Conservation (phyloP, 2,329 filamentous ascomycete genomes). For the Curvularia sp. region DNA sequence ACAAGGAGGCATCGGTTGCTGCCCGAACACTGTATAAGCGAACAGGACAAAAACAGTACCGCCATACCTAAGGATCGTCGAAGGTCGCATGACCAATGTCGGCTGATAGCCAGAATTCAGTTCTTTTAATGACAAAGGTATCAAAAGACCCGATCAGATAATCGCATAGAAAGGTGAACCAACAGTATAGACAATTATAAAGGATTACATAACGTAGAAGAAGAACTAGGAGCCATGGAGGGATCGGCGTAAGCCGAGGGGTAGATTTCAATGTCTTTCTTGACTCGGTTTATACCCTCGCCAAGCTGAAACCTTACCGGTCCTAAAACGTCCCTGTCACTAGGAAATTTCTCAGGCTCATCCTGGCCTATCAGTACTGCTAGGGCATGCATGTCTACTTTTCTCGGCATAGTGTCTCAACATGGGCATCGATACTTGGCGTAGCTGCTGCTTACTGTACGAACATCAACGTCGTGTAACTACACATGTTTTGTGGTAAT, state of each 20-base stretch:
- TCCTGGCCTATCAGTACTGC: background rate
- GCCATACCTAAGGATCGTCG: background rate
- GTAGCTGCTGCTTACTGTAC: background rate
- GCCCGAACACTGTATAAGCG: background rate
- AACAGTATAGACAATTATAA: background rate
- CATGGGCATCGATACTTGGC: background rate
- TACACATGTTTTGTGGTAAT: too few relatives aligned
- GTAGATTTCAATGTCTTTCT: background rate
- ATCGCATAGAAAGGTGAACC: too few relatives aligned
- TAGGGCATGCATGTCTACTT: background rate
- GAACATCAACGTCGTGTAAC: background rate
- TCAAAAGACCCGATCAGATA: background rate
- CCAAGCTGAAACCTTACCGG: background rate
- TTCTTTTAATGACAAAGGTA: background rate
- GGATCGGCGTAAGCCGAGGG: background rate
- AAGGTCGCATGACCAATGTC: background rate
- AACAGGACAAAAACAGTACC: background rate
- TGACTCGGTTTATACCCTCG: background rate
- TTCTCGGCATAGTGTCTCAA: background rate
- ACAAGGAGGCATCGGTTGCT: slow-evolving; percentile 12
- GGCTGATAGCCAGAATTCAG: background rate
- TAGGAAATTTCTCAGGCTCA: background rate
- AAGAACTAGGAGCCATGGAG: background rate
- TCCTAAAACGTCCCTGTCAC: background rate
- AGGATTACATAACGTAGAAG: background rate